Conservation (phyloP, 2,329 filamentous ascomycete species). For the Knufia petricola region DNA sequence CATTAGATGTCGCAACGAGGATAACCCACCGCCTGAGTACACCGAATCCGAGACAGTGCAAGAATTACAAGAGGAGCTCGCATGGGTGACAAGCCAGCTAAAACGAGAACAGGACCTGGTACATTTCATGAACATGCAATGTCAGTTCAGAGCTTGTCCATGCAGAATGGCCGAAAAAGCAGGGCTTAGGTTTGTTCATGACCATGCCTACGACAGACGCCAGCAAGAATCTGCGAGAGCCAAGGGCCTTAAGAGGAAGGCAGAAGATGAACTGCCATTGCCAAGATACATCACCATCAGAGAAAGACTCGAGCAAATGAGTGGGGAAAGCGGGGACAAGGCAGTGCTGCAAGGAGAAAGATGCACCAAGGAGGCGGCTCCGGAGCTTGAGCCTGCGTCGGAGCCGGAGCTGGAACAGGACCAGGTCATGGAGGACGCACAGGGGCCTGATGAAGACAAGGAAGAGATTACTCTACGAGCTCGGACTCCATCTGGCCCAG, state of each 20-base stretch:
- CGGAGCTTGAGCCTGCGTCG: neutral
- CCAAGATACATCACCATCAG: conserved; percentile 7
- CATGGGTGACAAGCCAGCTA: conserved; percentile 31
- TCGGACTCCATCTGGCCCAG: neutral
- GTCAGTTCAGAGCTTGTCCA: conserved; percentile 39
- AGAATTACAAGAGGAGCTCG: conserved; percentile 40
- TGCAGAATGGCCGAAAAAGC: conserved; percentile 37
- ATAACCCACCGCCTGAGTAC: too few relatives aligned
- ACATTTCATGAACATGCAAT: conserved; percentile 41
- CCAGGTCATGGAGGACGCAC: neutral
- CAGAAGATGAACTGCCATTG: conserved; percentile 8
- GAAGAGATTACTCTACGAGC: neutral
- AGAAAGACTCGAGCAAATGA: neutral
- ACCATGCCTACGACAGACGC: conserved; percentile 26
- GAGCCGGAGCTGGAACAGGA: neutral
- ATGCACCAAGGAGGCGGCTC: neutral
- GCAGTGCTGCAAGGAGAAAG: neutral
- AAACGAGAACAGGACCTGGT: conserved; percentile 47
- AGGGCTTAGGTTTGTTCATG: conserved; percentile 33
- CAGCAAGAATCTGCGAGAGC: conserved; percentile 17
- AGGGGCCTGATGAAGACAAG: neutral
- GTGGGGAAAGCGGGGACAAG: neutral
- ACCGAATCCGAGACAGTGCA: conserved; percentile 32
- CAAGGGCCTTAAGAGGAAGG: conserved; percentile 13
- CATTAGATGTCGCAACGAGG: neutral